phyloP scores from a whole-genome alignment of 1,284 basidiomycete genomes.

The Phellopilus nigrolimitatus region DNA sequence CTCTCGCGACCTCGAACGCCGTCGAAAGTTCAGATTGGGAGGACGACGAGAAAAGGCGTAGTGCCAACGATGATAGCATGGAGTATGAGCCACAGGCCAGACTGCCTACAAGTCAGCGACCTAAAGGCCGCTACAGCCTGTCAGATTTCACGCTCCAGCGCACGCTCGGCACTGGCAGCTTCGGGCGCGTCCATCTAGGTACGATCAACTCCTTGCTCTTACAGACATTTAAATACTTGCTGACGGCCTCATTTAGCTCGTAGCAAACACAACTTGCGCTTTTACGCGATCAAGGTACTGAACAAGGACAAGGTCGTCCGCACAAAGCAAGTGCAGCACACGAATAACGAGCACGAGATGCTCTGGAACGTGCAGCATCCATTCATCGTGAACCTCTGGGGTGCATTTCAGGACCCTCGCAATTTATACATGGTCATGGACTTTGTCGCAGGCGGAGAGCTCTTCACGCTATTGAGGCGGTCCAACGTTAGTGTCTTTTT shows the following conservation, averaged over 20 bases:
- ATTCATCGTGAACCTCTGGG: slow-evolving; percentile 98
- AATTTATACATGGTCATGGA: slow-evolving; percentile 99
- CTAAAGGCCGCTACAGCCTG: slow-evolving; percentile 65
- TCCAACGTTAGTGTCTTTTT: slow-evolving; percentile 63
- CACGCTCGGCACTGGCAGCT: slow-evolving; percentile 89
- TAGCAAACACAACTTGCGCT: slow-evolving; percentile 88
- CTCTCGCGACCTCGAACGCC: slow-evolving; percentile 16
- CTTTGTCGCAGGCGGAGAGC: slow-evolving; percentile 95
- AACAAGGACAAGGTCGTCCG: slow-evolving; percentile 92
- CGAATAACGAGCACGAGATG: slow-evolving; percentile 93
- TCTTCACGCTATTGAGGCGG: slow-evolving; percentile 87
- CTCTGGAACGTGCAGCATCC: slow-evolving; percentile 88
- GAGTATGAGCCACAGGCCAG: slow-evolving; percentile 4
- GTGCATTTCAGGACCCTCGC: slow-evolving; percentile 89
- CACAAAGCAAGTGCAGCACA: slow-evolving; percentile 98
- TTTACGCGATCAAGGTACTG: slow-evolving; percentile 93
- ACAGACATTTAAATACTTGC: slow-evolving; percentile 8
- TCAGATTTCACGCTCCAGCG: slow-evolving; percentile 72
- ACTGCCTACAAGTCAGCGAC: slow-evolving; percentile 30
- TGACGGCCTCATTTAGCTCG: slow-evolving; percentile 47
- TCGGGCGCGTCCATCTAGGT: slow-evolving; percentile 93
- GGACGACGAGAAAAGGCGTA: slow-evolving; percentile 13
- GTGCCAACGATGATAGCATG: not conserved
- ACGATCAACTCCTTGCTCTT: slow-evolving; percentile 28
- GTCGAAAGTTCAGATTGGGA: slow-evolving; percentile 14